These are phyloP conservation scores for Bruguiera sexangula DNA, from an alignment of 345 rosid species.

Conservation along the genomic window DNA sequence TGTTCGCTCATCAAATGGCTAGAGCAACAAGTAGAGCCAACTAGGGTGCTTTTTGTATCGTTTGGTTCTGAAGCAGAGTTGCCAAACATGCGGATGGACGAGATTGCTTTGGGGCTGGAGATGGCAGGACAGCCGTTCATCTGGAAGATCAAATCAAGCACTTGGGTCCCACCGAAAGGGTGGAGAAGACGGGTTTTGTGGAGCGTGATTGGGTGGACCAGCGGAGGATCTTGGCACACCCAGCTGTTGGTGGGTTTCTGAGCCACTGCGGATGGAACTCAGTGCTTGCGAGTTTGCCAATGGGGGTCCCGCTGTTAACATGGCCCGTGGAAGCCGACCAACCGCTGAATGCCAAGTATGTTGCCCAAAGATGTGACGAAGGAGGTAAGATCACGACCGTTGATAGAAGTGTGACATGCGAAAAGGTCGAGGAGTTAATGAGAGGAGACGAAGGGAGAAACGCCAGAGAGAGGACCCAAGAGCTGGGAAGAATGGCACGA, in stretches of 20 bases:
- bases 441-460: no score
- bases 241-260: conserved; percentile 8
- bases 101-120: conserved; percentile 16
- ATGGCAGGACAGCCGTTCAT: conserved; percentile 15
- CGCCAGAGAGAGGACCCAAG: no score
- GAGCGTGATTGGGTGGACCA: conserved; percentile 15
- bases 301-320: conserved; percentile 26
- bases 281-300: conserved; percentile 23
- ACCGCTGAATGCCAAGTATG: conserved; percentile 25
- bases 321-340: conserved; percentile 31
- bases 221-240: conserved; percentile 4
- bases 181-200: conserved; percentile 6
- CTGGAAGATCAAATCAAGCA: conserved; percentile 16
- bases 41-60: conserved; percentile 5
- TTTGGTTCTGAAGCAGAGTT: conserved; percentile 12
- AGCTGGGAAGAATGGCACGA: no score
- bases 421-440: conserved; percentile 25
- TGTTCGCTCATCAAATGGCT: conserved; percentile 6
- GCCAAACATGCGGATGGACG: conserved; percentile 1
- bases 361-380: not conserved
- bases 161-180: conserved; percentile 7
- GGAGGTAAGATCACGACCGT: conserved; percentile 1
- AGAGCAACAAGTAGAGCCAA: not conserved
- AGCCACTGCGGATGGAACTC: conserved; percentile 29
- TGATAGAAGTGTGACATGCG: conserved; percentile 7